Base-by-base conservation (phyloP, 306 rosid species). In the Cucurbita moschata region DNA sequence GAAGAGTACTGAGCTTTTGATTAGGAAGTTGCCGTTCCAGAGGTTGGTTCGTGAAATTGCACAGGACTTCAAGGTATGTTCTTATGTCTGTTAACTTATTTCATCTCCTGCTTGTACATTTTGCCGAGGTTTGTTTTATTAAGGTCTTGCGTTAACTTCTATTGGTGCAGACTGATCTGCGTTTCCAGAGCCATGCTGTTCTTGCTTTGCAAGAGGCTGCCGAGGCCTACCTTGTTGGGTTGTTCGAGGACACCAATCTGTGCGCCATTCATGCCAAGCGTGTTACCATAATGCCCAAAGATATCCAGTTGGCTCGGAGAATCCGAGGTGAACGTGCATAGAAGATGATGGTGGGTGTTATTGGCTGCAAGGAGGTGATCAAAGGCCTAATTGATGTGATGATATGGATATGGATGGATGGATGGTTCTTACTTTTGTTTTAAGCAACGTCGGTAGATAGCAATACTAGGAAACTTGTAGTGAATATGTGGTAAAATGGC, bases 261-360 rank as follows among this genome's bases (percentile, higher is more conserved):
- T 92, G 98, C 2, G 96, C 96, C 23, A 92, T 92, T 40, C 98
- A 92, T 42, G 98, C 98, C 2, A 92, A 92, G 89, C 96, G 96
- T 13, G 98, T 92, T 0, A 92, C 96, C 18, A 92, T 92, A 18
- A 92, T 92, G 96, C 98, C 98, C 0, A 92, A 92, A 81, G 98
- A 92, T 68, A 92, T 90, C 72, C 98, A 92, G 88, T 87, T 92
- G 26, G 98, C 96, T 2, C 77, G 98, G 39, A 85, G 98, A 77
- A 90, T 90, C 76, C 84, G 98, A 5, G 98, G 98, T 5, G 98
- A 92, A 79, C 96, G 96, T 59, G 98, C 98, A 61, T 92, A 77
- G 81, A 62, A 14, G 43, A 26, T 12, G 23, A 1, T 15, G 55
- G 50, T 51, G 50, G 44, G 38, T 57, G 44, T 3, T 54, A 54